Evolutionary conservation across 495 filamentous ascomycete species (phyloP).

Genomic region (Ramalina intermedia): DNA sequence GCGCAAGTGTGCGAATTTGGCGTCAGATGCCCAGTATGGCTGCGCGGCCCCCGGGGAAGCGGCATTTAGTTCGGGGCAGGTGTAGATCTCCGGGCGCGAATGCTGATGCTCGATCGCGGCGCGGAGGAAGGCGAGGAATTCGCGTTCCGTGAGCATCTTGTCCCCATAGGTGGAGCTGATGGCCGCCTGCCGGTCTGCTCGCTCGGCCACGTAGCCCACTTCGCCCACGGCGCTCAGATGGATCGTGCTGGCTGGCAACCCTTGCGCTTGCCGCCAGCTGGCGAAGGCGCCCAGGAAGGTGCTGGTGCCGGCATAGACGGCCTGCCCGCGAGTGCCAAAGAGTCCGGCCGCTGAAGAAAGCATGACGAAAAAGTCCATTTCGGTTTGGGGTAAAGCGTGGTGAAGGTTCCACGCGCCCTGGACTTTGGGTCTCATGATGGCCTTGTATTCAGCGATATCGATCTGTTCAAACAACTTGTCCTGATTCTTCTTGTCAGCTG

Average conservation of each 20-base stretch:
- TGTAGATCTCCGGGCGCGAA: too few species aligned
- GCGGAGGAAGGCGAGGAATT: neutral
- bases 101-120: neutral
- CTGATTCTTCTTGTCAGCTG: too few species aligned
- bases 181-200: slow-evolving; percentile 5
- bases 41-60: slow-evolving; percentile 1
- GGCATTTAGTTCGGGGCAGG: neutral
- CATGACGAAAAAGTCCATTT: slow-evolving; percentile 30
- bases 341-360: slow-evolving; percentile 20
- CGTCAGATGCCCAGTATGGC: slow-evolving; percentile 31
- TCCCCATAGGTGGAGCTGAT: neutral
- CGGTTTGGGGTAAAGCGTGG: neutral
- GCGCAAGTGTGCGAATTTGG: slow-evolving; percentile 28
- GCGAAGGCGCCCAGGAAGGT: slow-evolving; percentile 17
- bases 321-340: slow-evolving; percentile 11
- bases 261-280: slow-evolving; percentile 10
- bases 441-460: neutral
- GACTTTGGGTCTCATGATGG: slow-evolving; percentile 23
- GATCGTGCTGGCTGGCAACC: slow-evolving; percentile 10
- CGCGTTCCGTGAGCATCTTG: neutral
- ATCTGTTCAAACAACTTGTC: too few species aligned
- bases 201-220: slow-evolving; percentile 19
- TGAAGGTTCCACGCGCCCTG: slow-evolving; percentile 25
- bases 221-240: slow-evolving; percentile 12
- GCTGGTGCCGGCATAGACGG: slow-evolving; percentile 16